Evolutionary conservation across 2,329 filamentous ascomycete species (phyloP).

Genomic region (Camillea tinctor): DNA sequence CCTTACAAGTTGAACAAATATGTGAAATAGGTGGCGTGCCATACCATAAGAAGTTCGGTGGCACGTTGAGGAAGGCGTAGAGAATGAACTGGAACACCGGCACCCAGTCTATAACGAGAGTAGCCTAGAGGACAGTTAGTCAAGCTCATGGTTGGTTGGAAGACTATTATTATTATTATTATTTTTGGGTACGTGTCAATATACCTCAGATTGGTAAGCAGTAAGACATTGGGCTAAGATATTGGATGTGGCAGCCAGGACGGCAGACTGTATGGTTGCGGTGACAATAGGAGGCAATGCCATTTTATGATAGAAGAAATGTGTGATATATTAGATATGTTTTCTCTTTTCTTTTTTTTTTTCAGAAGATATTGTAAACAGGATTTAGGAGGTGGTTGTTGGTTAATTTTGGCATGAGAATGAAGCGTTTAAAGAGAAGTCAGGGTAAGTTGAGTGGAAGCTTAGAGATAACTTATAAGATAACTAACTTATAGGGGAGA

Average conservation of each 20-base stretch:
- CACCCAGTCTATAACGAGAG: slow-evolving; percentile 62
- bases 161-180: not conserved
- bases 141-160: not conserved
- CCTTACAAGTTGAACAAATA: no score
- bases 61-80: slow-evolving; percentile 70
- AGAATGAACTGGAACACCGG: slow-evolving; percentile 75
- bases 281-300: slow-evolving; percentile 51
- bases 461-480: no score
- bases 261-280: slow-evolving; percentile 63
- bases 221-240: slow-evolving; percentile 70
- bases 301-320: slow-evolving; percentile 24
- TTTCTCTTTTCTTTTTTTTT: no score
- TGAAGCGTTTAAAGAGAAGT: no score
- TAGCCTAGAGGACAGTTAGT: slow-evolving; percentile 41
- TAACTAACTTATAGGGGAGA: no score
- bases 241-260: slow-evolving; percentile 67
- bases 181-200: slow-evolving; percentile 14
- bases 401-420: no score
- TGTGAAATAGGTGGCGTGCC: not conserved
- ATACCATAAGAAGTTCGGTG: slow-evolving; percentile 81
- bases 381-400: no score
- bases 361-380: no score
- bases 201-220: slow-evolving; percentile 59
- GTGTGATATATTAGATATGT: not conserved
- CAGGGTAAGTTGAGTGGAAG: no score